phyloP scores from a whole-genome alignment of 2,329 filamentous ascomycete species.

The Drechslerella stenobrocha region DNA sequence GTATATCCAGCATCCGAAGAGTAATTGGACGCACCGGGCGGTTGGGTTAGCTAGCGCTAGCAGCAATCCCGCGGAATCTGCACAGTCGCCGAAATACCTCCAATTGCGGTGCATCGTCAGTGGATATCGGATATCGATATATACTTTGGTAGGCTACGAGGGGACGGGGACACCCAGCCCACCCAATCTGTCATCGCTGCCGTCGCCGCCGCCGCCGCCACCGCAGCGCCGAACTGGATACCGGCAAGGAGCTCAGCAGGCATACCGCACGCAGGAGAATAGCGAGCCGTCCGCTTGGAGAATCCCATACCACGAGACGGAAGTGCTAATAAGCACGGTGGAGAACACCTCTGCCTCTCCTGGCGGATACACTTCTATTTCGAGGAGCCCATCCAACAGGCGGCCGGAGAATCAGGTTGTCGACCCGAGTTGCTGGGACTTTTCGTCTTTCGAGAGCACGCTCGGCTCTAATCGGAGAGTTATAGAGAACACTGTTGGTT shows the following conservation, averaged over 20 bases:
- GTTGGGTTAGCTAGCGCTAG: conserved; percentile 17
- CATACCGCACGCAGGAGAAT: conserved; percentile 31
- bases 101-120: conserved; percentile 2
- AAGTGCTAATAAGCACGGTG: conserved; percentile 43
- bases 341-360: conserved; percentile 18
- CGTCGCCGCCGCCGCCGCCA: conserved; percentile 29
- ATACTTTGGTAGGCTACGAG: conserved; percentile 25
- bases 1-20: conserved; percentile 14
- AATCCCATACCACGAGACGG: conserved; percentile 45
- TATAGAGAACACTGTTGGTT: neutral
- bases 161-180: conserved; percentile 22
- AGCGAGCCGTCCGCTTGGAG: conserved; percentile 33
- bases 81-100: conserved; percentile 26
- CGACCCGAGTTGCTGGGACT: conserved; percentile 10
- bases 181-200: conserved; percentile 11
- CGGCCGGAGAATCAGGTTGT: conserved; percentile 30
- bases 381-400: conserved; percentile 27
- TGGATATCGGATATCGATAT: conserved; percentile 39
- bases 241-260: conserved; percentile 26
- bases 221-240: conserved; percentile 34
- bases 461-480: neutral
- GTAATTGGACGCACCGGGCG: conserved; percentile 17
- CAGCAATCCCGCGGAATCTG: conserved; percentile 31
- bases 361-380: conserved; percentile 20
- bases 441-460: neutral